These are phyloP conservation scores for Candida sithepensis DNA, from an alignment of 805 yeast species.

Conservation along the genomic window DNA sequence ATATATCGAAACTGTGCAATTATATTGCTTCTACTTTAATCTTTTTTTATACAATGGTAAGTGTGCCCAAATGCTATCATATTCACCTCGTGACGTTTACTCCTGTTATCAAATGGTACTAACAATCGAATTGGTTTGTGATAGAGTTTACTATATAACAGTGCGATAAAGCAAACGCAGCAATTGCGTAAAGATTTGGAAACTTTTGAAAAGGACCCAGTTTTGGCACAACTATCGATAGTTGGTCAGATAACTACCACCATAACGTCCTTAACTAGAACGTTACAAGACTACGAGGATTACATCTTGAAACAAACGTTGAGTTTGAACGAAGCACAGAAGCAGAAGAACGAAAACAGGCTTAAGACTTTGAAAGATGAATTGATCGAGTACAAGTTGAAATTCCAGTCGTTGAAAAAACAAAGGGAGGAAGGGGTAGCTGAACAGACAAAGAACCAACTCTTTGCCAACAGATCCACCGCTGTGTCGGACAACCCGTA, in stretches of 20 bases:
- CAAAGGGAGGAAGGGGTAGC: slow-evolving; percentile 52
- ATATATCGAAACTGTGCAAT: no score
- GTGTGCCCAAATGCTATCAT: no score
- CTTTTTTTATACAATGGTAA: no score
- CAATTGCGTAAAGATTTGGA: slow-evolving; percentile 66
- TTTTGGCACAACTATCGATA: slow-evolving; percentile 64
- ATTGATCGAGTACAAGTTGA: slow-evolving; percentile 41
- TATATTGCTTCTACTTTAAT: no score
- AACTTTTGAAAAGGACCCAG: slow-evolving; percentile 60
- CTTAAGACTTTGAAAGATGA: slow-evolving; percentile 53
- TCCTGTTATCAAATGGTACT: no score
- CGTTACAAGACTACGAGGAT: slow-evolving; percentile 48
- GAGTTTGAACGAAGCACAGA: slow-evolving; percentile 42
- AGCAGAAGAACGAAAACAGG: slow-evolving; percentile 57
- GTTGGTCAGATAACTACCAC: slow-evolving; percentile 72
- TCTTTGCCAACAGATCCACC: slow-evolving; percentile 34
- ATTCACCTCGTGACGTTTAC: no score
- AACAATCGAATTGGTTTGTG: no score
- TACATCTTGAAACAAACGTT: slow-evolving; percentile 54
- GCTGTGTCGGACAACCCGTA: slow-evolving; percentile 47
- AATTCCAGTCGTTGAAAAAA: slow-evolving; percentile 50
- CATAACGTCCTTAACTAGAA: slow-evolving; percentile 67
- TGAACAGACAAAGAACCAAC: slow-evolving; percentile 45
- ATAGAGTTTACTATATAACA: slow-evolving; percentile 83
- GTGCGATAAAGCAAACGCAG: slow-evolving; percentile 82